A percentile compares a stretch with the other conserved stretches of the same genome.
Evolutionary conservation across 768 basidiomycete genomes (phyloP).

Genomic region (Serendipita sp.): DNA sequence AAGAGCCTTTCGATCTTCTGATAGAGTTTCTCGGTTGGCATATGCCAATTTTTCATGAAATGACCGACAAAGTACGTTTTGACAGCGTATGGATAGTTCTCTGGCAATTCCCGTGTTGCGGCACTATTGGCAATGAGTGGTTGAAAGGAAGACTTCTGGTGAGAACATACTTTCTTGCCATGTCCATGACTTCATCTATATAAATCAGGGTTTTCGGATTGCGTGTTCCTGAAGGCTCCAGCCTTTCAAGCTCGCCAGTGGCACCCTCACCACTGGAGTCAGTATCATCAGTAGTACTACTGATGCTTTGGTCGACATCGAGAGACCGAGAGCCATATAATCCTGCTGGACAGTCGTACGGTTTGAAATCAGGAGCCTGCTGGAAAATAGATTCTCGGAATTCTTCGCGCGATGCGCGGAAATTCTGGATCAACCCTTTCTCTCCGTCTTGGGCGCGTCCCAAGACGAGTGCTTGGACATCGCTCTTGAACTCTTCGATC

Average conservation of each 20-base stretch:
- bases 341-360: constrained; percentile 21
- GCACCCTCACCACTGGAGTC: not conserved
- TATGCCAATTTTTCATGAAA: constrained; percentile 9
- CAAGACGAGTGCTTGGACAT: constrained; percentile 30
- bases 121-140: constrained; percentile 28
- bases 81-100: constrained; percentile 44
- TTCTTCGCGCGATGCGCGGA: constrained; percentile 30
- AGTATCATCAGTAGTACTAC: not conserved
- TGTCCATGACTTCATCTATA: not conserved
- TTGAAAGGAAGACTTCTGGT: not conserved
- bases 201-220: not conserved
- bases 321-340: not conserved
- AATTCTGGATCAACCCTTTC: constrained; percentile 38
- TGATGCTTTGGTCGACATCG: not conserved
- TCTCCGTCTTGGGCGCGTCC: constrained; percentile 31
- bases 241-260: no score
- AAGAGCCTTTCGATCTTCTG: constrained; percentile 25
- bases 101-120: constrained; percentile 54
- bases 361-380: constrained; percentile 45
- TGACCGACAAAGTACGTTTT: constrained; percentile 28
- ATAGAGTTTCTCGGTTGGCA: constrained; percentile 34
- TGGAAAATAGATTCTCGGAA: constrained; percentile 34
- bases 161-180: not conserved
- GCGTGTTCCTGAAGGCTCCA: not conserved
- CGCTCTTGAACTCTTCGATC: constrained; percentile 31